Base-by-base conservation (phyloP, 2,329 filamentous ascomycete species). In the Colletotrichum siamense region DNA sequence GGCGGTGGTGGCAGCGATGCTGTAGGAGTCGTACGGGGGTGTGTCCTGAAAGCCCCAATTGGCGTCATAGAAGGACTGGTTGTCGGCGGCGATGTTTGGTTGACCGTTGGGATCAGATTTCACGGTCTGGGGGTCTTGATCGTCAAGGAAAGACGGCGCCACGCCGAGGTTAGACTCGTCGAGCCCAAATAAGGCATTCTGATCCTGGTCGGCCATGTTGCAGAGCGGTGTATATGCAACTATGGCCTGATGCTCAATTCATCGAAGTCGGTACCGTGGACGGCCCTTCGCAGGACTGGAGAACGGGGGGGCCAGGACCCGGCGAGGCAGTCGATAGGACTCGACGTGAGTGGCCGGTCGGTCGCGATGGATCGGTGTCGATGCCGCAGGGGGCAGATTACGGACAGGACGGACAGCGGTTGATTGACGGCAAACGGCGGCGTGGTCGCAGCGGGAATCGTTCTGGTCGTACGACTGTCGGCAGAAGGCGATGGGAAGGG, bases 11-110 rank as follows among this genome's bases (percentile, higher is more conserved):
- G 80, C 78, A 55, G 78, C 81, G 75, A 82, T 80, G 72, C 83
- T 84, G 82, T 86, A 88, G 69, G 85, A 83, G 79, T 88, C 86
- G 83, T 88, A 89, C 62, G 88, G 87, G 77, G 88, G 86, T 15
- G 86, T 86, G 80, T 86, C 86, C 76, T 87, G 86, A 78, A 89
- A 90, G 78, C 84, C 81, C 89, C 89, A 91, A 82, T 82, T 85
- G 77, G 87, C 80, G 80, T 84, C 79, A 78, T 83, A 82, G 73
- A 77, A 69, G 77, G 77, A 65, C 76, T 81, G 82, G 81, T 78
- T 78, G 70, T 79, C 76, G 77, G 62, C 71, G 68, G 77, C 67
- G 79, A 77, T 76, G 77, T 71, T 77, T 66, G 81, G 71, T 49
- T 79, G 44, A 52, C 65, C 64, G 61, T 70, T 73, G 61, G 75